phyloP scores from a whole-genome alignment of 768 basidiomycete species.

The Trametes cinnabarina region DNA sequence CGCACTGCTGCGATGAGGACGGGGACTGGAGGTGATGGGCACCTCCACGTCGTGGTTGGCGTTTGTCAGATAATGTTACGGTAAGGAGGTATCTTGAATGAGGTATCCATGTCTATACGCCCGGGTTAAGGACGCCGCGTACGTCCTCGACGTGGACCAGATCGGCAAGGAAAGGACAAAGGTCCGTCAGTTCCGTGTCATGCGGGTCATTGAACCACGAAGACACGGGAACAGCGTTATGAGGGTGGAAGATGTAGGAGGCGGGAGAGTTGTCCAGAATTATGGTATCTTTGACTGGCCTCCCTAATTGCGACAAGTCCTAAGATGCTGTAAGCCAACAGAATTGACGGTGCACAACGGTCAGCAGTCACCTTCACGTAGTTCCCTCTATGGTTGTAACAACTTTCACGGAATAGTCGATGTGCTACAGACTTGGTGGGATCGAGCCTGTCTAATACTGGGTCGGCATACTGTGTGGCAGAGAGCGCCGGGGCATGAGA shows the following conservation, averaged over 20 bases:
- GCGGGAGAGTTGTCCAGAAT: slow-evolving; percentile 99
- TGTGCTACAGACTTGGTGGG: slow-evolving; percentile 88
- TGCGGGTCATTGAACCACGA: slow-evolving; percentile 99
- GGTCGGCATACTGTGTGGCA: slow-evolving; percentile 84
- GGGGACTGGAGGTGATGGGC: not conserved
- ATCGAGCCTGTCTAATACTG: slow-evolving; percentile 96
- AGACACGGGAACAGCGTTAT: slow-evolving; percentile 97
- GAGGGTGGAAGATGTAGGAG: slow-evolving; percentile 98
- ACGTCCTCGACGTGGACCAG: slow-evolving; percentile 68
- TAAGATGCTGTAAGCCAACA: slow-evolving; percentile 32
- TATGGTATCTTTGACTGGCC: slow-evolving; percentile 89
- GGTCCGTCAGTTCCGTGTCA: slow-evolving; percentile 93
- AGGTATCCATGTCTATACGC: slow-evolving; percentile 13
- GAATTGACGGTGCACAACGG: no score
- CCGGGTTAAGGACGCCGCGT: slow-evolving; percentile 44
- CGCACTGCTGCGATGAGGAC: not conserved
- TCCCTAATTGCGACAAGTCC: slow-evolving; percentile 96
- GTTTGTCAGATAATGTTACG: not conserved
- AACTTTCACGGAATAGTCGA: slow-evolving; percentile 94
- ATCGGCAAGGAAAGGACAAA: slow-evolving; percentile 92
- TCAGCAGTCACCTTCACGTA: slow-evolving; percentile 93
- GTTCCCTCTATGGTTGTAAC: slow-evolving; percentile 98
- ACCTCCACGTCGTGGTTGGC: not conserved
- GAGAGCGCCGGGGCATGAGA: not conserved
- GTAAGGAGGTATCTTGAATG: not conserved